Conservation (phyloP, 192 early-diverging fungal species). For the Backusella tuberculispora region DNA sequence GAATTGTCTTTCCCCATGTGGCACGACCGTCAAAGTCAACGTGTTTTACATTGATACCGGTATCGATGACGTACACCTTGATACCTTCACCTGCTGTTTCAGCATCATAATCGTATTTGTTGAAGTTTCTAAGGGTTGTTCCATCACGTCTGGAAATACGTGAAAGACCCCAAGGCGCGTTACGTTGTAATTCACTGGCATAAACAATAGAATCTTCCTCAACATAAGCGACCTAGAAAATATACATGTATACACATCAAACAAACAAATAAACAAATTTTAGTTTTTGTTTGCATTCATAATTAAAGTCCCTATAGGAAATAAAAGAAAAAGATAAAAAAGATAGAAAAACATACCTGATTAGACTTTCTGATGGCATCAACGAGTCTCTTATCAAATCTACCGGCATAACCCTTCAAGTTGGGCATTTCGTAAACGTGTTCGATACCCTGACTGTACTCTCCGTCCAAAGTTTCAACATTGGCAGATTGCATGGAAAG, state of each 20-base stretch:
- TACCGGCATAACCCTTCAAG: constrained; percentile 74
- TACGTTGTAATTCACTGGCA: constrained; percentile 63
- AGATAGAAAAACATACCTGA: constrained; percentile 45
- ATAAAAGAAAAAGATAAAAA: background rate
- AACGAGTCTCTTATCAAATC: constrained; percentile 61
- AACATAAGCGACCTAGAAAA: constrained; percentile 73
- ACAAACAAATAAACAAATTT: constrained; percentile 13
- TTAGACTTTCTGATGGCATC: constrained; percentile 64
- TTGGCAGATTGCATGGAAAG: constrained; percentile 23
- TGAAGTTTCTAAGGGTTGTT: constrained; percentile 61
- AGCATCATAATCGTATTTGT: constrained; percentile 75
- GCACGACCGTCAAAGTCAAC: constrained; percentile 94
- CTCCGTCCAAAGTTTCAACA: constrained; percentile 3
- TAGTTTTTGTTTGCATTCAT: background rate
- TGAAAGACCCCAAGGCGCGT: constrained; percentile 87
- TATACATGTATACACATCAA: background rate
- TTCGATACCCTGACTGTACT: constrained; percentile 53
- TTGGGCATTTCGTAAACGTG: constrained; percentile 67
- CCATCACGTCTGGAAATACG: constrained; percentile 79
- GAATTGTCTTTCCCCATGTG: constrained; percentile 78
- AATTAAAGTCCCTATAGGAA: constrained; percentile 8
- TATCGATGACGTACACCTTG: constrained; percentile 96
- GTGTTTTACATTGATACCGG: constrained; percentile 84
- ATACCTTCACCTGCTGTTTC: constrained; percentile 75
- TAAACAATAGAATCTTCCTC: constrained; percentile 84